Evolutionary conservation across 129 eudicot species (phyloP).

Genomic region (Silybum marianum): DNA sequence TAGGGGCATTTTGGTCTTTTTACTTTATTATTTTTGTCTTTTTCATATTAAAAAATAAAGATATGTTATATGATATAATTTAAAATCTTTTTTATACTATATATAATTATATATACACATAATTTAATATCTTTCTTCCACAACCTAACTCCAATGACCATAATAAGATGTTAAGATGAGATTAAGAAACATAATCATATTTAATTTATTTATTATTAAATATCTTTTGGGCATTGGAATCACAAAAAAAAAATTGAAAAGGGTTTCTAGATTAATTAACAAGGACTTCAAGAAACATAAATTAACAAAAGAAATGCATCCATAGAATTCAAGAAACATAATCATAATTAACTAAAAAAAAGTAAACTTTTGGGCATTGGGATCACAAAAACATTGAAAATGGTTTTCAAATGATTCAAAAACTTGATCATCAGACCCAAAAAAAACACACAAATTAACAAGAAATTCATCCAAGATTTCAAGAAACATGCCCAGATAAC

Average conservation of each 20-base stretch:
- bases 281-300: no score
- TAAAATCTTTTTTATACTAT: no score
- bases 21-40: no score
- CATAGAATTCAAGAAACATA: no score
- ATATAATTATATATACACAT: no score
- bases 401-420: neutral
- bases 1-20: no score
- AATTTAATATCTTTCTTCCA: neutral
- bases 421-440: neutral
- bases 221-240: constrained; percentile 15
- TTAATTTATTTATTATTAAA: neutral
- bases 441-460: neutral
- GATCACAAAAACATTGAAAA: constrained; percentile 11
- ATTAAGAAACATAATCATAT: neutral
- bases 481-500: constrained; percentile 1
- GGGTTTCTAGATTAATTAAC: neutral
- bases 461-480: neutral
- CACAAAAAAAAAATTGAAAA: neutral
- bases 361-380: constrained; percentile 12
- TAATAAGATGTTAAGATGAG: neutral
- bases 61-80: no score
- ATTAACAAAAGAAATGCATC: neutral
- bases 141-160: neutral
- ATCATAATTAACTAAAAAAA: neutral
- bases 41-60: no score